These are phyloP conservation scores for Daldinia eschscholtzii DNA, from an alignment of 2,329 filamentous ascomycete species.

Conservation along the genomic window DNA sequence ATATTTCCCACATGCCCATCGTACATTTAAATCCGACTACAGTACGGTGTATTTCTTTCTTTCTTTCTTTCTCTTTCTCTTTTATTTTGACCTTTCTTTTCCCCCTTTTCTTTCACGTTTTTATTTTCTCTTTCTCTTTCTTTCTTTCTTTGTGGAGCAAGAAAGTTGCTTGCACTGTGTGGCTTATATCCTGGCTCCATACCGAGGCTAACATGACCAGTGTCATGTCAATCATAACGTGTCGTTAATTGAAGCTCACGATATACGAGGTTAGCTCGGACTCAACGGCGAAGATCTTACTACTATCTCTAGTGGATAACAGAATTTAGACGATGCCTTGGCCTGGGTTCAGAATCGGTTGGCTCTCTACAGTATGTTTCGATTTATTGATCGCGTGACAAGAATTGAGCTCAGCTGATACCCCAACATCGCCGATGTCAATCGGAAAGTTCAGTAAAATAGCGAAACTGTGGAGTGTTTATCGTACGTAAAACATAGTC, in stretches of 20 bases:
- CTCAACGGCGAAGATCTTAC: background rate
- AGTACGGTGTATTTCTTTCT: constrained; percentile 29
- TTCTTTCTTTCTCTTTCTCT: constrained; percentile 44
- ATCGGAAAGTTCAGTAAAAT: background rate
- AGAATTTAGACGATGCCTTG: background rate
- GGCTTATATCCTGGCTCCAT: constrained; percentile 1
- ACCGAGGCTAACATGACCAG: background rate
- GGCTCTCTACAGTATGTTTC: background rate
- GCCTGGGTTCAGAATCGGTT: background rate
- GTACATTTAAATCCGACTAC: constrained; percentile 26
- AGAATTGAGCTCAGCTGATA: background rate
- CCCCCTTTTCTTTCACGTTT: constrained; percentile 36
- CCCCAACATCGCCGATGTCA: background rate
- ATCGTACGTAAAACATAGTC: background rate
- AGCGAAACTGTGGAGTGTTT: background rate
- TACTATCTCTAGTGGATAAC: background rate
- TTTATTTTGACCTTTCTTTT: constrained; percentile 42
- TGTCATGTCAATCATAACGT: background rate
- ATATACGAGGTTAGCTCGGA: background rate
- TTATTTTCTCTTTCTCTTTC: constrained; percentile 43
- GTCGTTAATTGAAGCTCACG: background rate
- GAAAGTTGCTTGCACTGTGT: constrained; percentile 33
- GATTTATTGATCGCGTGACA: background rate
- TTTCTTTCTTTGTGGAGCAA: constrained; percentile 40
- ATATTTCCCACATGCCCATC: constrained; percentile 23